Conservation (phyloP, 768 basidiomycete genomes). For the Tricholoma bakamatsutake region DNA sequence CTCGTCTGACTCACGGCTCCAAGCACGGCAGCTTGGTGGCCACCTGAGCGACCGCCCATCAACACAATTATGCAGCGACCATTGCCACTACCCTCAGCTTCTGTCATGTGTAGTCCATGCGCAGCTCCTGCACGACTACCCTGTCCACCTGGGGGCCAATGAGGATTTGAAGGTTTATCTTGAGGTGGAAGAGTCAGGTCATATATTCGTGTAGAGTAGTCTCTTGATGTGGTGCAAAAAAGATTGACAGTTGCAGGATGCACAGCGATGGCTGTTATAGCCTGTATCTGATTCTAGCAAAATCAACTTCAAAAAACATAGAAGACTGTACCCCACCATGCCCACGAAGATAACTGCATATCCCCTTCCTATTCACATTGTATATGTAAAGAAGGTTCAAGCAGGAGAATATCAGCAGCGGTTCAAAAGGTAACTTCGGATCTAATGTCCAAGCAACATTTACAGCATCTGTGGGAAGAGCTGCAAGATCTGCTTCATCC, state of each 20-base stretch:
- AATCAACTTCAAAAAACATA: background rate
- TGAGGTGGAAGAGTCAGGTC: conserved; percentile 40
- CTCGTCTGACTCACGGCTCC: conserved; percentile 43
- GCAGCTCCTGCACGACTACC: conserved; percentile 61
- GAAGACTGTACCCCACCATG: conserved; percentile 63
- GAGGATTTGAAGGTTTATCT: conserved; percentile 41
- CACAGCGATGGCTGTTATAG: conserved; percentile 63
- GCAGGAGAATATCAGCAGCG: conserved; percentile 52
- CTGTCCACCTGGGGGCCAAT: conserved; percentile 45
- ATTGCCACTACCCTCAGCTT: conserved; percentile 54
- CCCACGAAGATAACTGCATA: conserved; percentile 51
- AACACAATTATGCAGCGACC: conserved; percentile 63
- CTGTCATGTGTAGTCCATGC: conserved; percentile 58
- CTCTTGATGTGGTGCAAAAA: conserved; percentile 68
- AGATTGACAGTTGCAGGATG: conserved; percentile 55
- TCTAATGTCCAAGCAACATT: conserved; percentile 57
- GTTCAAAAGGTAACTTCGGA: conserved; percentile 39
- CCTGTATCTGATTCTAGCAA: conserved; percentile 23
- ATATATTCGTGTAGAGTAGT: conserved; percentile 66
- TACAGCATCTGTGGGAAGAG: conserved; percentile 27
- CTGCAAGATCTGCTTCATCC: conserved; percentile 6
- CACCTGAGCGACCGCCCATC: conserved; percentile 66
- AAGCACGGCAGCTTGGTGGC: conserved; percentile 65
- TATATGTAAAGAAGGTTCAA: conserved; percentile 53
- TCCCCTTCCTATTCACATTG: conserved; percentile 32